Evolutionary conservation across 2,329 filamentous ascomycete genomes (phyloP).

Genomic region (Colletotrichum phormii): DNA sequence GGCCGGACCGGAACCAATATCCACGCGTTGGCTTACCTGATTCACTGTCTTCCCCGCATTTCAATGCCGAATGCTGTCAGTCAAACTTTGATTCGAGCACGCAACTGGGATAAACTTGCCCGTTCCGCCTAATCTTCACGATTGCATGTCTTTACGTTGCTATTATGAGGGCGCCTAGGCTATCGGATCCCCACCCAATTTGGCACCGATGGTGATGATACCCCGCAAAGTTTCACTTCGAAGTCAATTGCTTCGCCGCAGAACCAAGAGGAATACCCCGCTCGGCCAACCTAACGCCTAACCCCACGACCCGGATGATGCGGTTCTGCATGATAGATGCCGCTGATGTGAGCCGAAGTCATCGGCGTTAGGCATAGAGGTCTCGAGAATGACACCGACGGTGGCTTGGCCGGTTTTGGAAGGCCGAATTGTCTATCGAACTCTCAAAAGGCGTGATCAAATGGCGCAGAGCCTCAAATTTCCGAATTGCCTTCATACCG

Average conservation of each 20-base stretch:
- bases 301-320: slow-evolving; percentile 2
- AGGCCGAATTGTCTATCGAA: background rate
- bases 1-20: slow-evolving; percentile 15
- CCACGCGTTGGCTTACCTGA: slow-evolving; percentile 17
- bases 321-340: background rate
- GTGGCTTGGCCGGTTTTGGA: background rate
- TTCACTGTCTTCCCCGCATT: slow-evolving; percentile 32
- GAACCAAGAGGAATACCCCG: slow-evolving; percentile 11
- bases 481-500: background rate
- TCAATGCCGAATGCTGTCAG: background rate
- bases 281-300: slow-evolving; percentile 15
- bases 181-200: slow-evolving; percentile 23
- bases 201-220: background rate
- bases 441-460: background rate
- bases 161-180: background rate
- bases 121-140: slow-evolving; percentile 16
- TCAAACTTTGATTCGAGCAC: slow-evolving; percentile 20
- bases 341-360: background rate
- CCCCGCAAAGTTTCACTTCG: slow-evolving; percentile 19
- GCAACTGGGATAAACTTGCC: slow-evolving; percentile 23
- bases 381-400: background rate
- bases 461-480: background rate
- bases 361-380: background rate
- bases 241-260: slow-evolving; percentile 7
- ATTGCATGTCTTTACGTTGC: background rate